phyloP scores from a whole-genome alignment of 345 rosid genomes.

The Eucalyptus dawsonii region DNA sequence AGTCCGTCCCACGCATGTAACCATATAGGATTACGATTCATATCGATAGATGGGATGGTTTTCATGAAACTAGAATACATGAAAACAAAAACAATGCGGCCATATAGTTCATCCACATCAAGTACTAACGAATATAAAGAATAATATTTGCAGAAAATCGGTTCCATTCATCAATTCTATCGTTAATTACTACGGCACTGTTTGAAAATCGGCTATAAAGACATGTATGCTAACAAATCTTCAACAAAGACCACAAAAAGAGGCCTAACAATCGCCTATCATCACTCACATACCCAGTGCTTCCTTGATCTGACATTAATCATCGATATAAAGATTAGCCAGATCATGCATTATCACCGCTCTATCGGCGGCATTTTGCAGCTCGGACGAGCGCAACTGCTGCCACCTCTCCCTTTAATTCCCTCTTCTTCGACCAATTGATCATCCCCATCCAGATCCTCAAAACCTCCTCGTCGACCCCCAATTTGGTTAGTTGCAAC shows the following conservation, averaged over 20 bases:
- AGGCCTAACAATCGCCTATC: neutral
- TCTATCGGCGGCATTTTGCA: neutral
- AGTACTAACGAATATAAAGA: fast-evolving
- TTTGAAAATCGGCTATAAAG: neutral
- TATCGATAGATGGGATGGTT: neutral
- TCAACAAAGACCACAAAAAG: neutral
- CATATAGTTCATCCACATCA: neutral
- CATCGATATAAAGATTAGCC: neutral
- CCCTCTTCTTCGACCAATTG: neutral
- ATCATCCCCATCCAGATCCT: neutral
- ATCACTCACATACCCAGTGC: neutral
- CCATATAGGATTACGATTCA: neutral
- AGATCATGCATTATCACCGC: fast-evolving
- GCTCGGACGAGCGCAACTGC: neutral
- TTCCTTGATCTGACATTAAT: neutral
- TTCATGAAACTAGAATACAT: neutral
- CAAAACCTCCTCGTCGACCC: neutral
- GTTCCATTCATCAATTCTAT: neutral
- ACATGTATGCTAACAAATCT: neutral
- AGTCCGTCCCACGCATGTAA: neutral
- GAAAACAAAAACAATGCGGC: neutral
- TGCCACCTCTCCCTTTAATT: neutral
- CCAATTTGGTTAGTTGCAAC: neutral
- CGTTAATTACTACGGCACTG: fast-evolving
- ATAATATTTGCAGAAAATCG: fast-evolving